Base-by-base conservation (phyloP, 306 rosid genomes). In the Dalbergia cochinchinensis region DNA sequence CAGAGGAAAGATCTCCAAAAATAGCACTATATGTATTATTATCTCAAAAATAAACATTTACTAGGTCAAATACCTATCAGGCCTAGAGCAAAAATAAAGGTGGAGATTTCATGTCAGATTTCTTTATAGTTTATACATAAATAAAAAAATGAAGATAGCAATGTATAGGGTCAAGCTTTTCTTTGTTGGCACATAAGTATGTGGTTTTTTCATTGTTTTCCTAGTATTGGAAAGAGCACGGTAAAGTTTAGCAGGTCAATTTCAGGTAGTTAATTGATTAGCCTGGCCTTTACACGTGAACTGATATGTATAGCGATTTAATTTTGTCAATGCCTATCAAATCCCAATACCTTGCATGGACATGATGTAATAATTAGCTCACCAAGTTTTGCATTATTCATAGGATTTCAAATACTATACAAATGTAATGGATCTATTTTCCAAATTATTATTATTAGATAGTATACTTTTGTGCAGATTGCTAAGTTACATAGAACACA, bases 361-460 rank as follows among this genome's bases (percentile, higher is more conserved):
- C 67, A 53, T 91, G 88, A 88, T 85, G 91, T 76, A 84, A 86
- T 89, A 88, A 74, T 86, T 86, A 80, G 73, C 83, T 91, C 88
- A 79, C 72, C 34, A 76, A 73, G 19, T 77, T 73, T 54, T 22
- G 47, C 68, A 79, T 67, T 79, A 72, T 45, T 79, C 5, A 65
- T 41, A 22, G 19, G 61, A 31, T 58, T 16, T 39, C 18, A 51
- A 71, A 37, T 37, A 37, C 41, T 37, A 37, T 72, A 19, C 19
- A 26, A 60, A 60, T 60, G 55, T 18, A 60, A 13, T 69, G 34
- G 20, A 8, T 48, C n/a, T 59, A 78, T 60, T 44, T 73, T 65
- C 5, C 47, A 73, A 37, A 61, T 78, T 48, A 70, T 54, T 39
- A 26, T 50, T 41, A 14, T 14, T 26, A 26, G 31, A 33, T 8